A percentile compares a stretch with the other conserved stretches of the same genome.
Evolutionary conservation across 1,139 yeast genomes (phyloP).

Genomic region (Scheffersomyces lignicola): DNA sequence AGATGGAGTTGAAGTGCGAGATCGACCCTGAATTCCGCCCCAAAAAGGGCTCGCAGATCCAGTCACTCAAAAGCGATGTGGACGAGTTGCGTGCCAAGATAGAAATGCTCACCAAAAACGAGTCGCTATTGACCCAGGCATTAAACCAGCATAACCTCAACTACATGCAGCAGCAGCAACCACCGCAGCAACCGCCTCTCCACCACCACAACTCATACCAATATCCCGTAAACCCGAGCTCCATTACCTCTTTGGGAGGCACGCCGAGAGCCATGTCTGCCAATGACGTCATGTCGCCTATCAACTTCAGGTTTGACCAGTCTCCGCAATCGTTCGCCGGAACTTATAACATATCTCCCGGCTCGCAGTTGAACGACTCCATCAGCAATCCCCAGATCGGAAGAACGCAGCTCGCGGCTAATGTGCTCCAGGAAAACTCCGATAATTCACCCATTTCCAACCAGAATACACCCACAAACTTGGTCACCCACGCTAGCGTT

Average conservation of each 20-base stretch:
- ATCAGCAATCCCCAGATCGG: neutral
- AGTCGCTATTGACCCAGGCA: conserved; percentile 64
- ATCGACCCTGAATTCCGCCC: conserved; percentile 93
- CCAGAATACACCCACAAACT: conserved; percentile 8
- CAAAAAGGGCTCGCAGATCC: conserved; percentile 88
- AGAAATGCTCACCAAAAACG: conserved; percentile 72
- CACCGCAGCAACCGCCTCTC: conserved; percentile 4
- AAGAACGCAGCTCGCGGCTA: conserved; percentile 5
- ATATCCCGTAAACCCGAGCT: conserved; percentile 5
- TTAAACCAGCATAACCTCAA: conserved; percentile 45
- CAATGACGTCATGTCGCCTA: conserved; percentile 12
- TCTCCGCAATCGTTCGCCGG: conserved; percentile 11
- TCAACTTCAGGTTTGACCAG: conserved; percentile 11
- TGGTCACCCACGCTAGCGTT: conserved; percentile 7
- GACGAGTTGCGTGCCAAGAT: conserved; percentile 78
- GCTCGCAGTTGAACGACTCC: conserved; percentile 3
- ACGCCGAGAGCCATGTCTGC: conserved; percentile 7
- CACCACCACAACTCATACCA: conserved; percentile 3
- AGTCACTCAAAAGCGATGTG: conserved; percentile 78
- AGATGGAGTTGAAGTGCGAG: conserved; percentile 79
- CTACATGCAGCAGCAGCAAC: conserved; percentile 18
- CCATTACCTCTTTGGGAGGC: conserved; percentile 8
- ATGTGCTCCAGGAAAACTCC: conserved; percentile 19
- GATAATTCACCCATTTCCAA: conserved; percentile 26
- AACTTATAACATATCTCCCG: conserved; percentile 2